Percentiles rank a stretch among this genome's conserved stretches.
Evolutionary conservation across 2,329 filamentous ascomycete genomes (phyloP).

Genomic region (Aspergillus tamarii): DNA sequence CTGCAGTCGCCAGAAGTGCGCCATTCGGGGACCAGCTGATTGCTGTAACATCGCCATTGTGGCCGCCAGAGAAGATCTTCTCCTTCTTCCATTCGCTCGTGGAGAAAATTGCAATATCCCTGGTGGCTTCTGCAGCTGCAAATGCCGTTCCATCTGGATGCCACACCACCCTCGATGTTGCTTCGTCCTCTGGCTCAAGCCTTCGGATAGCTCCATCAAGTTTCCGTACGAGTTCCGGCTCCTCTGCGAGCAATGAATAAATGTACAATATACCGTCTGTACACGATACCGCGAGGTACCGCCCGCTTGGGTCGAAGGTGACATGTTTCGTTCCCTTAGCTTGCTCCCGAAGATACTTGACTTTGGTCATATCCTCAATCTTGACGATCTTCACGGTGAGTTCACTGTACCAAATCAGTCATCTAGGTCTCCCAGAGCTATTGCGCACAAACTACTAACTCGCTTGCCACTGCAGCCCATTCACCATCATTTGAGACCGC

Average conservation of each 20-base stretch:
- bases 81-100: conserved; percentile 88
- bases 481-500: conserved; percentile 77
- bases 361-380: conserved; percentile 73
- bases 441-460: conserved; percentile 54
- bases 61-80: conserved; percentile 74
- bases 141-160: conserved; percentile 94
- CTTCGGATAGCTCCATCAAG: conserved; percentile 83
- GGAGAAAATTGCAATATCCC: conserved; percentile 86
- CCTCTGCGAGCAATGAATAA: conserved; percentile 77
- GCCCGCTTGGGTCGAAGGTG: conserved; percentile 80
- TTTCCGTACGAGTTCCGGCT: conserved; percentile 79
- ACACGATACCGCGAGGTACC: conserved; percentile 77
- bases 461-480: conserved; percentile 95
- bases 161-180: conserved; percentile 77
- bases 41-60: conserved; percentile 82
- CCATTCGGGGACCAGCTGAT: conserved; percentile 95
- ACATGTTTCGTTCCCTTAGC: conserved; percentile 87
- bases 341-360: conserved; percentile 82
- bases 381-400: conserved; percentile 87
- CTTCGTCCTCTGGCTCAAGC: conserved; percentile 75
- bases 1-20: conserved; percentile 72
- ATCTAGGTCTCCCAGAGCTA: not conserved
- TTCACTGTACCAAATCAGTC: conserved; percentile 58
- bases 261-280: conserved; percentile 89
- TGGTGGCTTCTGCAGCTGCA: conserved; percentile 77